Base-by-base conservation (phyloP, 2,329 filamentous ascomycete genomes). In the Lasiodiplodia sp. region DNA sequence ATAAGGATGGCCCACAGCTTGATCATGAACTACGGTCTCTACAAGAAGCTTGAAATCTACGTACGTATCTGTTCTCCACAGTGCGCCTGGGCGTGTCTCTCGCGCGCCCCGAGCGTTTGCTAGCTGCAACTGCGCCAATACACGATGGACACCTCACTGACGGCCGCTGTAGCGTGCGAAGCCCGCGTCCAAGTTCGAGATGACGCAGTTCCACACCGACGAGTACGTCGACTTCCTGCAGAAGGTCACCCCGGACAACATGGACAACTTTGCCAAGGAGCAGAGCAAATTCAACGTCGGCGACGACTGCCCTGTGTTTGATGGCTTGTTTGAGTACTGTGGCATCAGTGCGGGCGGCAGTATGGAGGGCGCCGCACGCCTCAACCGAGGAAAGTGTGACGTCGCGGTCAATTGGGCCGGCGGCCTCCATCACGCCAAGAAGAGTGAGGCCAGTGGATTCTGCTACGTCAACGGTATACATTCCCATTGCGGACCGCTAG, bases 171-270 rank as follows among this genome's bases (percentile, higher is more conserved):
- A 80, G 79, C 79, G 79, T 72, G 79, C 79, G 25, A 81, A 81
- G 69, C 79, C 79, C n/a, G 83, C 89, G 8, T 89, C 87, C 58
- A 89, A 88, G 74, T 89, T 88, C 77, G 89, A 91, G 76, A 91
- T 91, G 89, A 90, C 88, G 70, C 89, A 91, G 77, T 91, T 91
- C 77, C 89, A 91, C 78, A 91, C 89, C 10, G 89, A 91, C 78
- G 89, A 91, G 72, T 91, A 91, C 77, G 89, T 91, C 76, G 89
- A 91, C 68, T 91, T 91, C 76, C 83, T 91, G 53, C 87, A 88
- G 71, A 97, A 96, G 75, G 96, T 99, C 67, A 98, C 96, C 0
- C 96, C 96, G 1, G 96, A 99, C 83, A 99, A 99, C 79, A 98
- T 98, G 93, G 96, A 99, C 74, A 88, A 88, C 72, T 98, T 93